phyloP scores from a whole-genome alignment of 2,329 filamentous ascomycete genomes.

The Cladobotryum protrusum region DNA sequence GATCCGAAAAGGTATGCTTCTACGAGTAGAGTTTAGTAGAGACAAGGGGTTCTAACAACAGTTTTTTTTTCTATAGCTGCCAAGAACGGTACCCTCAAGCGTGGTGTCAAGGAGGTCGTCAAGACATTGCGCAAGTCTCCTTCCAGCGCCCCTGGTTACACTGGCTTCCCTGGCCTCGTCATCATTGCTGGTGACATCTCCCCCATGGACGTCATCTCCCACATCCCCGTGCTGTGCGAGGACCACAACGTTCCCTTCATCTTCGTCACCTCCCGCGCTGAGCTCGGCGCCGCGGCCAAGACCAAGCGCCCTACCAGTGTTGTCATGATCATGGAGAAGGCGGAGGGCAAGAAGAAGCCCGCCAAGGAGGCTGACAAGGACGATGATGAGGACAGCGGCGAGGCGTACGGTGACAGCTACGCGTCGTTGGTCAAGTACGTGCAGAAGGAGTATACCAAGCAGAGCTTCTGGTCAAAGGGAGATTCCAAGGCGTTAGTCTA shows the following conservation, averaged over 20 bases:
- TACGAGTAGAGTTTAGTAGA: neutral
- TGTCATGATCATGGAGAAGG: slow-evolving; percentile 72
- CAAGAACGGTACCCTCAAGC: slow-evolving; percentile 91
- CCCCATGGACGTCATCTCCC: slow-evolving; percentile 96
- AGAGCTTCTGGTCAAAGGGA: slow-evolving; percentile 44
- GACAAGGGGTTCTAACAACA: neutral
- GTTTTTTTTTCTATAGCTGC: slow-evolving; percentile 55
- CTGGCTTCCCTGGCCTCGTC: slow-evolving; percentile 66
- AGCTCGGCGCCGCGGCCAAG: slow-evolving; percentile 86
- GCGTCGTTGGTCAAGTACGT: slow-evolving; percentile 59
- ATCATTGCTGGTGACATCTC: slow-evolving; percentile 96
- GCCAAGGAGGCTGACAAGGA: slow-evolving; percentile 39
- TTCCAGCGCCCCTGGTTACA: slow-evolving; percentile 57
- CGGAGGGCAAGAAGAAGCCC: slow-evolving; percentile 38
- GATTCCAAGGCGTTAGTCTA: slow-evolving; percentile 24
- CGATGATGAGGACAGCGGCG: slow-evolving; percentile 44
- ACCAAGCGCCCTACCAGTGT: slow-evolving; percentile 97
- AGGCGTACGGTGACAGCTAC: slow-evolving; percentile 59
- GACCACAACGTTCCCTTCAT: slow-evolving; percentile 97
- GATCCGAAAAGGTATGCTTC: slow-evolving; percentile 47
- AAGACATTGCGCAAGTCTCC: slow-evolving; percentile 94
- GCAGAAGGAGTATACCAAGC: slow-evolving; percentile 58
- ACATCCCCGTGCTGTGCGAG: slow-evolving; percentile 96
- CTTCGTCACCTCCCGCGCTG: slow-evolving; percentile 86
- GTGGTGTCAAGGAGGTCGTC: slow-evolving; percentile 97